Evolutionary conservation across 2,329 filamentous ascomycete species (phyloP).

Genomic region (Sarocladiaceae sp.): DNA sequence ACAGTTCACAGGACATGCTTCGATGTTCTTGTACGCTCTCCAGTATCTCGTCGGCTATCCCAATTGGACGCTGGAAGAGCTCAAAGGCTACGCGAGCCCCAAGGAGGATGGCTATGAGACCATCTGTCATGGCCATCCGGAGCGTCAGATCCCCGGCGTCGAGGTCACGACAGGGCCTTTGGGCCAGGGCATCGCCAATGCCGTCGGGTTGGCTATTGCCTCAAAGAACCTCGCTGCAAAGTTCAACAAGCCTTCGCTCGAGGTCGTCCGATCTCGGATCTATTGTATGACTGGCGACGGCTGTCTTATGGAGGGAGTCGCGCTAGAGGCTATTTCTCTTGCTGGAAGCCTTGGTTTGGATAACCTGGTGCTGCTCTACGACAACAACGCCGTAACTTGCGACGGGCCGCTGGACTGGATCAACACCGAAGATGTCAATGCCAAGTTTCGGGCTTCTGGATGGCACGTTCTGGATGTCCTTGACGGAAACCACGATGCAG

Average conservation of each 20-base stretch:
- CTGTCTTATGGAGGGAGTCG: constrained; percentile 50
- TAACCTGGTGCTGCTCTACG: constrained; percentile 49
- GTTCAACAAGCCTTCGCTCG: constrained; percentile 42
- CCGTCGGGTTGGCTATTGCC: constrained; percentile 49
- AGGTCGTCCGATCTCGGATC: constrained; percentile 41
- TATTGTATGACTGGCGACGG: constrained; percentile 51
- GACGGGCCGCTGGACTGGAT: constrained; percentile 46
- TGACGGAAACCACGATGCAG: constrained; percentile 42
- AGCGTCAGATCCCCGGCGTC: constrained; percentile 48
- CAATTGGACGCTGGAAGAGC: constrained; percentile 44
- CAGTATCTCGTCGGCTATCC: constrained; percentile 44
- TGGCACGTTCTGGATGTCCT: constrained; percentile 46
- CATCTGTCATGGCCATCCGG: constrained; percentile 45
- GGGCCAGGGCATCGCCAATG: constrained; percentile 50
- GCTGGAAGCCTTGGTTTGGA: constrained; percentile 45
- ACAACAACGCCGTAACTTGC: constrained; percentile 53
- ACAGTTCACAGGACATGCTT: constrained; percentile 32
- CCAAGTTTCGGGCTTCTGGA: constrained; percentile 46
- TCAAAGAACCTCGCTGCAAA: constrained; percentile 44
- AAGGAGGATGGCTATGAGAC: constrained; percentile 32
- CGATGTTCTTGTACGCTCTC: constrained; percentile 44
- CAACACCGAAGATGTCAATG: constrained; percentile 47
- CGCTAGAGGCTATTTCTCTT: constrained; percentile 45
- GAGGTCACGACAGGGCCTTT: constrained; percentile 53
- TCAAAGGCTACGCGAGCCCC: constrained; percentile 38